phyloP scores from a whole-genome alignment of 148 eudicot genomes.

The Spergularia marina region DNA sequence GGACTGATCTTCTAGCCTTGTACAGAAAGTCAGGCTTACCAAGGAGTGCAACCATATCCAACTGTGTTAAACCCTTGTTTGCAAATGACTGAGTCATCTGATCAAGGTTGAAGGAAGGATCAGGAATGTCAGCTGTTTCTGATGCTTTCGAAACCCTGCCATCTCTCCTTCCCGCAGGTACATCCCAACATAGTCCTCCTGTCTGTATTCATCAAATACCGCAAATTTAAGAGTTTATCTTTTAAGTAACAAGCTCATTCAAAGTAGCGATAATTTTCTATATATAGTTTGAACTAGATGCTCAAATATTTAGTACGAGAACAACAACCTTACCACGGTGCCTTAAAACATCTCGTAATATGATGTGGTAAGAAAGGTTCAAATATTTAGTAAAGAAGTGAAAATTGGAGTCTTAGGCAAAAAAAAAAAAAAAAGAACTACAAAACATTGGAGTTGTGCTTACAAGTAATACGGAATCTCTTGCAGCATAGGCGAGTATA shows the following conservation, averaged over 20 bases:
- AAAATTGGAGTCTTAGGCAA: too few relatives aligned
- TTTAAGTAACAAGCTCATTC: too few relatives aligned
- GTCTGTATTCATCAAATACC: slow-evolving; percentile 10
- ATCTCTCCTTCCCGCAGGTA: slow-evolving; percentile 46
- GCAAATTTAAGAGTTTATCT: too few relatives aligned
- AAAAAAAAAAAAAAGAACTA: too few relatives aligned
- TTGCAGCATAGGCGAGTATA: slow-evolving; percentile 79
- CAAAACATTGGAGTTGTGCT: background rate
- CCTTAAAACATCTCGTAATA: too few relatives aligned
- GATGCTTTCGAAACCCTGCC: slow-evolving; percentile 40
- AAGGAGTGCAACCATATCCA: slow-evolving; percentile 39
- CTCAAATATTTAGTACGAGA: too few relatives aligned
- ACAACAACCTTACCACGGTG: too few relatives aligned
- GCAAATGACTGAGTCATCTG: slow-evolving; percentile 31
- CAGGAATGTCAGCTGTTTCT: slow-evolving; percentile 39
- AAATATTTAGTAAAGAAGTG: too few relatives aligned
- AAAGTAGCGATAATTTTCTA: too few relatives aligned
- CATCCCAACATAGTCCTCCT: slow-evolving; percentile 33
- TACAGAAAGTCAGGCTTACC: slow-evolving; percentile 20
- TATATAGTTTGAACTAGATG: too few relatives aligned
- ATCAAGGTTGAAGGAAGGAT: slow-evolving; percentile 27
- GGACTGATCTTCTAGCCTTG: too few relatives aligned
- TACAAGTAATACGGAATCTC: slow-evolving; percentile 61
- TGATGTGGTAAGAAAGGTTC: too few relatives aligned
- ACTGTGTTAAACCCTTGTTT: slow-evolving; percentile 37